phyloP scores from a whole-genome alignment of 129 eudicot species.

The Helianthus annuus region DNA sequence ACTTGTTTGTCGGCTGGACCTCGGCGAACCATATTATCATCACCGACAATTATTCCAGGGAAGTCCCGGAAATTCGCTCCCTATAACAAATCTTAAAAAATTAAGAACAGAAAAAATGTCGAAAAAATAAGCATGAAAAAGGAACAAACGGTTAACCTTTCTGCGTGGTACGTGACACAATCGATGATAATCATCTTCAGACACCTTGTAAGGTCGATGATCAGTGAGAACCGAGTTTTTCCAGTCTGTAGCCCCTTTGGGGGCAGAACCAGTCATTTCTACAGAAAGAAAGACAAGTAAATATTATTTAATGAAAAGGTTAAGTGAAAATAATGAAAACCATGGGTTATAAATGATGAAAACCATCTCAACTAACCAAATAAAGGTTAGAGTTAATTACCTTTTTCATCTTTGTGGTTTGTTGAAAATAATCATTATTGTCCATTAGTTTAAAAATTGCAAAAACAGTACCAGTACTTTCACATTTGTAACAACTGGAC shows the following conservation, averaged over 20 bases:
- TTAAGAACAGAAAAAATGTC: constrained; percentile 13
- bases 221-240: constrained; percentile 56
- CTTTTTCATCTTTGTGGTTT: too few relatives aligned
- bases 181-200: constrained; percentile 64
- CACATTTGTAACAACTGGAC: too few relatives aligned
- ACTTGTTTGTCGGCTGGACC: constrained; percentile 51
- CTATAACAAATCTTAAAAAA: constrained; percentile 30
- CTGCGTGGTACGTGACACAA: constrained; percentile 70
- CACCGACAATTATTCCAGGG: constrained; percentile 68
- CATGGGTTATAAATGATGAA: neutral
- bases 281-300: constrained; percentile 4
- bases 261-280: constrained; percentile 47
- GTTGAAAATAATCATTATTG: too few relatives aligned
- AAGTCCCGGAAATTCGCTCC: constrained; percentile 91
- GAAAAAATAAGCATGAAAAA: constrained; percentile 7
- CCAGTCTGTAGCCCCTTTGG: constrained; percentile 33
- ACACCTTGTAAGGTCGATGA: constrained; percentile 67
- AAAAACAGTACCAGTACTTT: too few relatives aligned
- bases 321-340: too few relatives aligned
- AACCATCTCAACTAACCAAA: neutral
- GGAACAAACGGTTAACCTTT: constrained; percentile 49
- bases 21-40: constrained; percentile 59
- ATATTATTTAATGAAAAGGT: neutral
- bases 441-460: too few relatives aligned
- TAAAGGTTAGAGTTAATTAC: neutral